Evolutionary conservation across 192 early-diverging fungal species (phyloP), one percentile per base, ranked within the genome.

Genomic region (Entomortierella lignicola): DNA sequence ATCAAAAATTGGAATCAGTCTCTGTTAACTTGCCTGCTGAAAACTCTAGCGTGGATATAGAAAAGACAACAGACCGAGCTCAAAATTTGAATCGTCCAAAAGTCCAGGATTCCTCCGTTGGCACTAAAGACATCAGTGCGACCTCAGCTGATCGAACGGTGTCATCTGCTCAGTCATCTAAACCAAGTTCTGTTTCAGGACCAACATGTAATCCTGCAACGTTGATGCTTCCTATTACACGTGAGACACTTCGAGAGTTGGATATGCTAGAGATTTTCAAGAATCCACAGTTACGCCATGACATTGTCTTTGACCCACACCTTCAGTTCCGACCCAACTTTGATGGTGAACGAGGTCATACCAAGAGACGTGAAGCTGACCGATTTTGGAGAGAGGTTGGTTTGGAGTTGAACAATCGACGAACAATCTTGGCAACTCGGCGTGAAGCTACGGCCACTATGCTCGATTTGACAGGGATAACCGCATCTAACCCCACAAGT

Each of bases 301-400:
- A 97, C 74, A 86, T 97, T 55, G 84, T 92, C 32, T 95, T 97
- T 77, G 95, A 97, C 74, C 91, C 93, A 4, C 90, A 94, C 69
- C 88, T 97, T 26, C 90, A 94, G 75, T 97, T 97, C 85, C 90
- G 94, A 12, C 95, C 94, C 50, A 95, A 94, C 82, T 84, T 89
- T 21, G 91, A 92, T 58, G 93, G 95, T 32, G 87, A 89, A 47
- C 81, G 87, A 8, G 93, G 90, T 21, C 77, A 87, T 53, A 57
- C 81, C 27, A 93, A 93, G 72, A 72, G 86, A 55, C 80, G 84
- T n/a, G 86, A 89, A 23, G 84, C 87, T 0, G 82, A 86, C 54
- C 73, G 82, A 32, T 97, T 93, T 81, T 97, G 96, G 96, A 69
- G 81, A 0, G 85, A 83, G 12, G 84, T 96, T 2, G 90, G 89